These are phyloP conservation scores for Rhizodiscina lignyota DNA, from an alignment of 495 filamentous ascomycete genomes.

Conservation along the genomic window DNA sequence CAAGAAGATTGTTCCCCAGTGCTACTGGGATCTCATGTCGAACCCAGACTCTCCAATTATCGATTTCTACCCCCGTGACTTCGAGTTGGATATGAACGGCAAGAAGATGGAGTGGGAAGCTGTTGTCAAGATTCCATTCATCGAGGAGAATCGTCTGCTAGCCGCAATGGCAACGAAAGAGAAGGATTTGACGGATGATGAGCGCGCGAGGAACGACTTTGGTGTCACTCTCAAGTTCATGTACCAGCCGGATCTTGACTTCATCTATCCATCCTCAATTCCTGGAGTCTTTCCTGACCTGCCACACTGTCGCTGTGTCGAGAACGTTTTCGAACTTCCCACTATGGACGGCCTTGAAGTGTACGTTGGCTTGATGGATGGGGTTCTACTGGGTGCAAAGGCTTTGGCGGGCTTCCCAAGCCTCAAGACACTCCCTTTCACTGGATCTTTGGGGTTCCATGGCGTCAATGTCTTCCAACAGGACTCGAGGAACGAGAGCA, in stretches of 20 bases:
- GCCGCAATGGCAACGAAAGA: conserved; percentile 75
- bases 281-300: conserved; percentile 87
- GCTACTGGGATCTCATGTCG: conserved; percentile 89
- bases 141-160: conserved; percentile 75
- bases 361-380: conserved; percentile 72
- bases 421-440: conserved; percentile 66
- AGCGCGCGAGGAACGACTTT: conserved; percentile 74
- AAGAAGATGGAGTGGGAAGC: conserved; percentile 99
- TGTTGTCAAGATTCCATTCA: conserved; percentile 97
- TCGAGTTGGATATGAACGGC: conserved; percentile 97
- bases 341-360: conserved; percentile 81
- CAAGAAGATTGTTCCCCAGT: conserved; percentile 79
- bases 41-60: conserved; percentile 83
- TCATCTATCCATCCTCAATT: conserved; percentile 67
- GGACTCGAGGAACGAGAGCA: conserved; percentile 91
- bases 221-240: conserved; percentile 87
- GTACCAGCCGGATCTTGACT: conserved; percentile 60
- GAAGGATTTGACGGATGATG: conserved; percentile 51
- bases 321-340: conserved; percentile 90
- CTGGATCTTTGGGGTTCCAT: conserved; percentile 68
- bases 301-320: conserved; percentile 69
- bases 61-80: conserved; percentile 95
- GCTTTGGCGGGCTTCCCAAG: conserved; percentile 89
- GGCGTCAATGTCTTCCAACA: conserved; percentile 94
- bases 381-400: conserved; percentile 60